A percentile compares a stretch with the other conserved stretches of the same genome.
Conservation (phyloP, 2,329 filamentous ascomycete species). For the Epichloe scottii region DNA sequence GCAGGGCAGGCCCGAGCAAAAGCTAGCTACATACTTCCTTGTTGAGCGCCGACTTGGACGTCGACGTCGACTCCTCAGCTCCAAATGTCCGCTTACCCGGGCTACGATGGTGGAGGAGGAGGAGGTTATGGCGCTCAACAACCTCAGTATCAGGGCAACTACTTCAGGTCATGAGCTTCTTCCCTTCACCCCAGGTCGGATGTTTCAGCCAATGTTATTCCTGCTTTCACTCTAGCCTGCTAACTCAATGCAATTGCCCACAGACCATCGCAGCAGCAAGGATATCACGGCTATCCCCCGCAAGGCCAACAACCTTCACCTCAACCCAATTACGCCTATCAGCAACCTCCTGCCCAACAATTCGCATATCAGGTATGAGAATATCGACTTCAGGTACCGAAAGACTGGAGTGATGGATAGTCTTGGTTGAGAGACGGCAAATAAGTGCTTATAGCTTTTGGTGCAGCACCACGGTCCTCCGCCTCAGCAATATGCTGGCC, state of each 20-base stretch:
- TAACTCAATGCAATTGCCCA: background rate
- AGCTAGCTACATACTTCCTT: too few species aligned
- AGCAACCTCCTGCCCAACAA: conserved; percentile 28
- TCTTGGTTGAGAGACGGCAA: background rate
- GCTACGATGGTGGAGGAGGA: conserved; percentile 29
- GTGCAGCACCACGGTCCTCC: conserved; percentile 18
- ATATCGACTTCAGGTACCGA: conserved; percentile 17
- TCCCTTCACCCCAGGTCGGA: background rate
- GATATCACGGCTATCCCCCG: conserved; percentile 29
- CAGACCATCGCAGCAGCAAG: conserved; percentile 7
- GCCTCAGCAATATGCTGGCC: conserved; percentile 19
- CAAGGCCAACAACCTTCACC: conserved; percentile 33
- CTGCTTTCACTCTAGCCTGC: background rate
- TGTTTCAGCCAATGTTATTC: background rate
- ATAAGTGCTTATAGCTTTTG: background rate
- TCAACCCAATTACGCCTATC: conserved; percentile 34
- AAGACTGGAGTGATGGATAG: conserved; percentile 4
- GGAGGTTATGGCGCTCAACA: conserved; percentile 29
- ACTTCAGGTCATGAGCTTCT: conserved; percentile 8
- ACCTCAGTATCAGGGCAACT: conserved; percentile 27
- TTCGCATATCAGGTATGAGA: conserved; percentile 25
- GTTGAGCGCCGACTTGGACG: too few species aligned
- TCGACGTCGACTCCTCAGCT: conserved; percentile 2
- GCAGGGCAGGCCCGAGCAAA: too few species aligned
- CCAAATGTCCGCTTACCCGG: conserved; percentile 51